Conservation (phyloP, 495 filamentous ascomycete genomes). For the Talaromyces ruber region DNA sequence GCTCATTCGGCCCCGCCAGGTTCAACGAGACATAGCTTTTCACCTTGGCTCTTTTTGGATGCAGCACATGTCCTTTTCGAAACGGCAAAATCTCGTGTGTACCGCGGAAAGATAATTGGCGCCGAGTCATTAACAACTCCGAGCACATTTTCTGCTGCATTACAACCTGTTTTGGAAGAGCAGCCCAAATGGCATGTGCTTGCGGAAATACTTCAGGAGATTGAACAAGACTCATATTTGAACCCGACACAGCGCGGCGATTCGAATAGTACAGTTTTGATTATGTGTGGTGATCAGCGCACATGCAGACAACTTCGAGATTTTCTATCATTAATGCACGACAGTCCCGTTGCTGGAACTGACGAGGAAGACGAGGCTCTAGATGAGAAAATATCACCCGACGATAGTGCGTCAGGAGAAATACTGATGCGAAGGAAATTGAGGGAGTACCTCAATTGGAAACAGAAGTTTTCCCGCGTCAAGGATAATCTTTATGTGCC, state of each 20-base stretch:
- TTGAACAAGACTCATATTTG: slow-evolving; percentile 83
- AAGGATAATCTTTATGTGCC: slow-evolving; percentile 65
- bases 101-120: slow-evolving; percentile 55
- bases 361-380: slow-evolving; percentile 13
- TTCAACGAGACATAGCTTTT: slow-evolving; percentile 77
- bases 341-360: slow-evolving; percentile 43
- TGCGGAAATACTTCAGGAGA: slow-evolving; percentile 82
- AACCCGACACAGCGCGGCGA: slow-evolving; percentile 68
- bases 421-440: slow-evolving; percentile 86
- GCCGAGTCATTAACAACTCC: slow-evolving; percentile 25
- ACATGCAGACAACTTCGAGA: slow-evolving; percentile 87
- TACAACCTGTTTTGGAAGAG: slow-evolving; percentile 88
- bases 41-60: slow-evolving; percentile 94
- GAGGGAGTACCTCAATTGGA: slow-evolving; percentile 88
- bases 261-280: slow-evolving; percentile 80
- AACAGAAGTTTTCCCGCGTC: slow-evolving; percentile 78
- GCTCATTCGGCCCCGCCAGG: slow-evolving; percentile 84
- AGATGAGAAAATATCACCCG: slow-evolving; percentile 30
- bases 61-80: slow-evolving; percentile 91
- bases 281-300: slow-evolving; percentile 89
- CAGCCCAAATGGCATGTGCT: slow-evolving; percentile 89
- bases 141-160: slow-evolving; percentile 48
- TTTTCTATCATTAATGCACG: slow-evolving; percentile 84
- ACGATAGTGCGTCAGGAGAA: slow-evolving; percentile 57
- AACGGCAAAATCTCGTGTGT: slow-evolving; percentile 84